Conservation (phyloP, 2,329 filamentous ascomycete species). For the Alternaria conjuncta region DNA sequence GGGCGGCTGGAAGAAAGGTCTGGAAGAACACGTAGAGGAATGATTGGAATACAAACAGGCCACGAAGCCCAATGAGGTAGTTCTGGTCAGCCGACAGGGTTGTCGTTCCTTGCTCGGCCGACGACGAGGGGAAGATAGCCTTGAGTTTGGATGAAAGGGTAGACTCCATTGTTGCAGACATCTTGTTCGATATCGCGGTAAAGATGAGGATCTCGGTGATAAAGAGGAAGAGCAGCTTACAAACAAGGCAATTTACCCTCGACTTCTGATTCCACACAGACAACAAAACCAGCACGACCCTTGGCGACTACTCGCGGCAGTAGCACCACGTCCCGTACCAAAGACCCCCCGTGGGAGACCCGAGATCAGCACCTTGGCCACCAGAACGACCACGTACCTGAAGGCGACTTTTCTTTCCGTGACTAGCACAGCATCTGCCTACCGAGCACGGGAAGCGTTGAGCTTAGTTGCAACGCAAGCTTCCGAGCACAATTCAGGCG, state of each 20-base stretch:
- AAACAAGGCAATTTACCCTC: neutral
- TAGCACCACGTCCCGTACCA: conserved; percentile 3
- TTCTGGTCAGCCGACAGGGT: conserved; percentile 30
- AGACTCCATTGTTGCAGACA: conserved; percentile 25
- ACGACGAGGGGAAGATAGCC: conserved; percentile 18
- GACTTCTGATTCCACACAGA: neutral
- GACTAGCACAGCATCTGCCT: conserved; percentile 3
- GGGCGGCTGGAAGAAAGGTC: conserved; percentile 53
- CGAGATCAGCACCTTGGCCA: conserved; percentile 25
- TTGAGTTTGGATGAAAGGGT: conserved; percentile 20
- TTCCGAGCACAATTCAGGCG: neutral
- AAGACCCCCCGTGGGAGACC: conserved; percentile 21
- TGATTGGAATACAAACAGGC: conserved; percentile 52
- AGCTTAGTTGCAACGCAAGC: neutral
- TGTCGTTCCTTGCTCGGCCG: conserved; percentile 11
- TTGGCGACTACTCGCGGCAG: conserved; percentile 3
- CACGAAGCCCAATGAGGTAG: conserved; percentile 54
- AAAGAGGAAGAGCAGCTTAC: conserved; percentile 2
- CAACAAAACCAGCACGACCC: conserved; percentile 3
- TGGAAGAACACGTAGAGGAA: conserved; percentile 56
- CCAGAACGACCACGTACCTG: conserved; percentile 4
- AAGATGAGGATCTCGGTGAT: neutral
- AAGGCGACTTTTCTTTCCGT: neutral
- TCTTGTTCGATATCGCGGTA: conserved; percentile 1
- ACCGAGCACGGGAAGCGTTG: conserved; percentile 1